A percentile compares a stretch with the other conserved stretches of the same genome.
phyloP scores from a whole-genome alignment of 768 basidiomycete genomes.

The Chalciporus sphaerocephalus region DNA sequence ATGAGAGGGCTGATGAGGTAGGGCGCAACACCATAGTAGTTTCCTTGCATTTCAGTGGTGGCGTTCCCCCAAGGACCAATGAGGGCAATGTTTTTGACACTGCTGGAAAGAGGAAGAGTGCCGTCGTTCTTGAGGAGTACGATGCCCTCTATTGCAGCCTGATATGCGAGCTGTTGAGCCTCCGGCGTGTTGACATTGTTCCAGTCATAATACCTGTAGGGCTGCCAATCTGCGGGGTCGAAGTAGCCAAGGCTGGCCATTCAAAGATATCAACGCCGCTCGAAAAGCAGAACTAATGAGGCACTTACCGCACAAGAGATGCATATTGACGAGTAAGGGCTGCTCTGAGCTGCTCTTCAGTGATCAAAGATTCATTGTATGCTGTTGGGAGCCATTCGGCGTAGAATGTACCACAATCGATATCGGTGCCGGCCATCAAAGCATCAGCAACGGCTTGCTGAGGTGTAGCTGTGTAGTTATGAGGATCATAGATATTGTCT shows the following conservation, averaged over 20 bases:
- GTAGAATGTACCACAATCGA: constrained; percentile 53
- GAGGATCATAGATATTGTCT: constrained; percentile 45
- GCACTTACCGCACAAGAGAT: constrained; percentile 46
- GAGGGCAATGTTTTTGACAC: constrained; percentile 48
- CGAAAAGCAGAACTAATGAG: not conserved
- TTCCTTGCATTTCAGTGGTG: constrained; percentile 54
- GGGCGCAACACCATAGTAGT: constrained; percentile 51
- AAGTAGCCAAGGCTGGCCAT: constrained; percentile 50
- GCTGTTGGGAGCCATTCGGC: constrained; percentile 43
- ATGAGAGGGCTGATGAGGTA: constrained; percentile 52
- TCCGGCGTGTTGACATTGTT: constrained; percentile 44
- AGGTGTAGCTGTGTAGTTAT: constrained; percentile 43
- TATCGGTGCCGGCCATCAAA: constrained; percentile 50
- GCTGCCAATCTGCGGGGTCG: constrained; percentile 39
- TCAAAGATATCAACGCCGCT: not conserved
- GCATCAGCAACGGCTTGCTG: constrained; percentile 47
- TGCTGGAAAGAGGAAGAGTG: constrained; percentile 46
- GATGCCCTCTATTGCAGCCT: constrained; percentile 50
- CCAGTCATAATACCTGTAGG: constrained; percentile 48
- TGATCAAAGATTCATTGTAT: constrained; percentile 45
- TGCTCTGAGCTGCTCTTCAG: constrained; percentile 39
- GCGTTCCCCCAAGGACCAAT: constrained; percentile 59
- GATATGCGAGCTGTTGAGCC: constrained; percentile 46
- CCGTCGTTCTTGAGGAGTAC: constrained; percentile 64
- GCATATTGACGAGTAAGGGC: constrained; percentile 47